Percentiles rank a stretch among this genome's conserved stretches.
These are phyloP conservation scores for Talinum fruticosum DNA, from an alignment of 148 eudicot species.

Conservation along the genomic window DNA sequence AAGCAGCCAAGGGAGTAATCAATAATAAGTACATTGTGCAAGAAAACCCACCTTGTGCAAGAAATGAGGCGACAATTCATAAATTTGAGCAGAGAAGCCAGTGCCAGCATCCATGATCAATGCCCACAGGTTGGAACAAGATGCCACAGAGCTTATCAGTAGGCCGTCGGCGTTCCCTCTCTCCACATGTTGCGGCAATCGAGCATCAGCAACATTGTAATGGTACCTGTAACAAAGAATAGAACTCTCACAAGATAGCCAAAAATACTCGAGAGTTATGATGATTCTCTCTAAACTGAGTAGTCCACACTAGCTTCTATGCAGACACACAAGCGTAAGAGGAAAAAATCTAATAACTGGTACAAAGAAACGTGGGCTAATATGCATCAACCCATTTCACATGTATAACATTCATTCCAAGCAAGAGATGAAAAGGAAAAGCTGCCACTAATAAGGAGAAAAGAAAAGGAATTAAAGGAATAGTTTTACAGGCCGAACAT, in stretches of 20 bases:
- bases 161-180: conserved; percentile 77
- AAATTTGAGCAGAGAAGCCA: conserved; percentile 64
- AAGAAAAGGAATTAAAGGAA: neutral
- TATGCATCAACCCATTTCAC: neutral
- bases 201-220: conserved; percentile 82
- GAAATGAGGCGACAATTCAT: conserved; percentile 71
- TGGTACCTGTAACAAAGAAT: conserved; percentile 53
- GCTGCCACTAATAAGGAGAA: no score
- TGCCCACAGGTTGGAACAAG: conserved; percentile 85
- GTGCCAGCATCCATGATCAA: conserved; percentile 95
- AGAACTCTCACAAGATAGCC: neutral
- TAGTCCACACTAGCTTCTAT: neutral
- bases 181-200: conserved; percentile 84
- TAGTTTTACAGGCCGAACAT: neutral
- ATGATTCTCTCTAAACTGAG: neutral
- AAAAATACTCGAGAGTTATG: neutral
- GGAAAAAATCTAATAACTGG: neutral
- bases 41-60: conserved; percentile 63
- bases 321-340: neutral
- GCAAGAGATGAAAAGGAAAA: neutral
- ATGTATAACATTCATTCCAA: neutral
- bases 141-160: conserved; percentile 71
- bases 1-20: neutral
- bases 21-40: neutral
- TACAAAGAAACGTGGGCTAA: neutral